Evolutionary conservation across 1,284 basidiomycete species (phyloP).

Genomic region (Cryptococcus maquisensis): DNA sequence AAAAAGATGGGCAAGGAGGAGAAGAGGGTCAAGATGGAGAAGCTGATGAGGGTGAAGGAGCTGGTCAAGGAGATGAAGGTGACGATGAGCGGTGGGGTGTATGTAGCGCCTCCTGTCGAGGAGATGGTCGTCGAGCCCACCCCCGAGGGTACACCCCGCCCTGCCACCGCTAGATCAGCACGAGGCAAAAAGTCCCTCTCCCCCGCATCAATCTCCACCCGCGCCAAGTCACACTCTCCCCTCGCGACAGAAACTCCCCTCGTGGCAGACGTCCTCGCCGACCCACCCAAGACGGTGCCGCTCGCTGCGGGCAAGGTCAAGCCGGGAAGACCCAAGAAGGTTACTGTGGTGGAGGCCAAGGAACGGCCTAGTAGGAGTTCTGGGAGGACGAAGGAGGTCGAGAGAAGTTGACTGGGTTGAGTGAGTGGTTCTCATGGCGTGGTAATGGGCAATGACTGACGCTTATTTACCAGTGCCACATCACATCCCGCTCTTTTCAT

Average conservation of each 20-base stretch:
- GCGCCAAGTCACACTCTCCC: conserved; percentile 1
- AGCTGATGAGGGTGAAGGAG: background rate
- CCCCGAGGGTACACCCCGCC: background rate
- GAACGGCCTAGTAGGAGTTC: background rate
- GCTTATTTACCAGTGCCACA: background rate
- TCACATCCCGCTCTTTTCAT: background rate
- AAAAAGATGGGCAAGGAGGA: conserved; percentile 12
- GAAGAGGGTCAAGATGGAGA: background rate
- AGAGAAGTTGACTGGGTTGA: no score
- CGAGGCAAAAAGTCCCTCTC: background rate
- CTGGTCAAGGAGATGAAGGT: conserved; percentile 2
- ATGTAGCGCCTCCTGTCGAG: background rate
- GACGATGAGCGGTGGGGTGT: background rate
- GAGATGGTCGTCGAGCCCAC: background rate
- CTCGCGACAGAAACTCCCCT: background rate
- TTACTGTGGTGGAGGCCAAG: background rate
- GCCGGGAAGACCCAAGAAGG: background rate
- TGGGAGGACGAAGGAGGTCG: background rate
- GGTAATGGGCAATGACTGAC: background rate
- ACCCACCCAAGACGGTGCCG: background rate
- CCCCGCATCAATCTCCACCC: background rate
- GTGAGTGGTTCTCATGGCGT: background rate
- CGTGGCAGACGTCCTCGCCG: background rate
- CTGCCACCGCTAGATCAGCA: background rate
- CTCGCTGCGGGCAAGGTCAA: background rate